phyloP scores from a whole-genome alignment of 352 stramenopile species.

The Pythium guiyangense region DNA sequence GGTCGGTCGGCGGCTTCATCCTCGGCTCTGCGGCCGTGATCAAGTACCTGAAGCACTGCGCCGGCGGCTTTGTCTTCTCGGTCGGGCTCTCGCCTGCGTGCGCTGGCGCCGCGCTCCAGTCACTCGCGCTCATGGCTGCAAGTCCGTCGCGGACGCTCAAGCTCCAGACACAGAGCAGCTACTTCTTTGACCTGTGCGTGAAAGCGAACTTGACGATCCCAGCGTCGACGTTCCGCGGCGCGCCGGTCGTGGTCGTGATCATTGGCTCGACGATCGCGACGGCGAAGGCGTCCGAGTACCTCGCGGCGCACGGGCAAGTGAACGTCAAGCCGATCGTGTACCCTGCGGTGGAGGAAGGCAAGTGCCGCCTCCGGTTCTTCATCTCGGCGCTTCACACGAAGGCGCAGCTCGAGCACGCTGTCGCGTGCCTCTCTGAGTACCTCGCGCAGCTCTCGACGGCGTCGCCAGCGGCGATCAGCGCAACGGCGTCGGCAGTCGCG shows the following conservation, averaged over 20 bases:
- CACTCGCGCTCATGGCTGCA: slow-evolving; percentile 61
- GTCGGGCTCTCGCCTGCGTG: slow-evolving; percentile 68
- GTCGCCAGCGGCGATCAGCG: background rate
- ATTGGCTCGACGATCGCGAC: slow-evolving; percentile 76
- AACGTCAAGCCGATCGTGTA: slow-evolving; percentile 88
- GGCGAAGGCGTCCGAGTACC: slow-evolving; percentile 61
- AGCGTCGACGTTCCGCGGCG: slow-evolving; percentile 52
- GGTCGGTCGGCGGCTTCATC: slow-evolving; percentile 62
- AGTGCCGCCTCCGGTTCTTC: slow-evolving; percentile 83
- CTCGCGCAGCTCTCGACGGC: slow-evolving; percentile 9
- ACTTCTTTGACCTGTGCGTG: slow-evolving; percentile 77
- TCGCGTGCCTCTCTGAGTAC: slow-evolving; percentile 35
- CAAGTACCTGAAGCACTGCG: slow-evolving; percentile 63
- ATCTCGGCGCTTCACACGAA: slow-evolving; percentile 74
- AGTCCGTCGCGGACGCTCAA: slow-evolving; percentile 45
- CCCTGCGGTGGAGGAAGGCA: slow-evolving; percentile 79
- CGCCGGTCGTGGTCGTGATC: slow-evolving; percentile 77
- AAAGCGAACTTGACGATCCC: slow-evolving; percentile 59
- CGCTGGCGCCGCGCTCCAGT: slow-evolving; percentile 63
- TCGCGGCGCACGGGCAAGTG: slow-evolving; percentile 42
- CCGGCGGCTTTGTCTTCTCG: slow-evolving; percentile 75
- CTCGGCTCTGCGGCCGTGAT: slow-evolving; percentile 40
- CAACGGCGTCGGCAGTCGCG: background rate
- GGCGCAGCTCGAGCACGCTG: slow-evolving; percentile 58
- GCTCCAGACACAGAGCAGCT: slow-evolving; percentile 61